Base-by-base conservation (phyloP, 2,329 filamentous ascomycete species). In the Cladobotryum mycophilum region DNA sequence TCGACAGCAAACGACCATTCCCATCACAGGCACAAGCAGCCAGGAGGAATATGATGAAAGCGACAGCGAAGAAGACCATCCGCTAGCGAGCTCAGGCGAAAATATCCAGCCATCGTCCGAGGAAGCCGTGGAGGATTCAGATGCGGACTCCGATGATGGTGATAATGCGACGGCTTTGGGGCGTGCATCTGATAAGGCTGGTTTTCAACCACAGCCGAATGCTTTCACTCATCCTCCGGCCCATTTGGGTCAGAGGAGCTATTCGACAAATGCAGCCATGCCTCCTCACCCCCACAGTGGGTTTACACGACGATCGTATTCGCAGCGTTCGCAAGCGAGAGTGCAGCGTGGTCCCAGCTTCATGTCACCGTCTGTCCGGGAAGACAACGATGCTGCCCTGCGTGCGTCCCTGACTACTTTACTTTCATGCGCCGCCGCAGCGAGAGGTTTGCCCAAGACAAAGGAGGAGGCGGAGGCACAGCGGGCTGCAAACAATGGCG, bases 41-140 rank as follows among this genome's bases (percentile, higher is more conserved):
- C 89, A 96, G 66, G 91, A 96, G 60, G 91, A 96, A 70, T 95
- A 95, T 61, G 89, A 95, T 34, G 90, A 96, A 72, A 95, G 87
- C 55, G 90, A 95, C 67, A 95, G 81, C 68, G 91, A 96, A 55
- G 89, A 90, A 40, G 91, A 96, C 60, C 80, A 78, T 13, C 59
- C 80, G 11, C 66, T 84, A 62, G 76, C 76, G 2, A 82, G 79
- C 58, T 84, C 81, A 13, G 76, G 73, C 42, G 81, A 84, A 59
- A 76, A 80, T 51, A 62, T 64, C 11, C 64, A 69, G 52, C 63
- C 70, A 41, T 64, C 69, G 14, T 66, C 69, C 42, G 64, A 67
- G 38, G 66, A 69, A 17, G 66, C 64, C 30, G 66, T 71, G 45
- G 64, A 70, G 38, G 76, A 78, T 35, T 75, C 72, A 13, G 38